phyloP scores from a whole-genome alignment of 495 filamentous ascomycete genomes.

The Talaromyces liani region DNA sequence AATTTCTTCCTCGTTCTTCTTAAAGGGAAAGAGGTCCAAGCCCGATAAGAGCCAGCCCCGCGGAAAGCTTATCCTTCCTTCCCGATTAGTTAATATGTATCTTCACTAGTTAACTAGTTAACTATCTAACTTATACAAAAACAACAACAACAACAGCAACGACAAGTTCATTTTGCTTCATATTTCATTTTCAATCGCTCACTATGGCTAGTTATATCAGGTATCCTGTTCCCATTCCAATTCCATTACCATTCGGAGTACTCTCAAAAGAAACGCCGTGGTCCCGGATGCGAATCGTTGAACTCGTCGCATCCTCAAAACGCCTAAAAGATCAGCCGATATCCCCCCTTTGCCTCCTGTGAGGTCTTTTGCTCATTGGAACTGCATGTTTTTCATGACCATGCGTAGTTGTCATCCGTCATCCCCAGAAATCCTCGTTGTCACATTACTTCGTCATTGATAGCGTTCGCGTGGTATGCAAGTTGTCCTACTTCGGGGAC shows the following conservation, averaged over 20 bases:
- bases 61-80: constrained; percentile 4
- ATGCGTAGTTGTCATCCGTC: background rate
- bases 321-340: constrained; percentile 13
- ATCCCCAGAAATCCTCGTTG: background rate
- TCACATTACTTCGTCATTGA: background rate
- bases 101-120: too few relatives aligned
- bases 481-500: background rate
- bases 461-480: background rate
- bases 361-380: background rate
- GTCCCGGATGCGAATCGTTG: background rate
- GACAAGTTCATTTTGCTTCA: background rate
- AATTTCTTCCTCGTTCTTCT: background rate
- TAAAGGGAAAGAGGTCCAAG: background rate
- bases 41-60: background rate
- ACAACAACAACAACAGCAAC: too few relatives aligned
- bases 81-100: background rate
- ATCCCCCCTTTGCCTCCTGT: background rate
- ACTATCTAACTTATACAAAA: too few relatives aligned
- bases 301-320: background rate
- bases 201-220: background rate
- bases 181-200: background rate
- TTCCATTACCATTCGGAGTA: background rate
- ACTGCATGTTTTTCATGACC: background rate
- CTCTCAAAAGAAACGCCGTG: background rate
- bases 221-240: background rate